These are phyloP conservation scores for Daldinia childiae DNA, from an alignment of 495 filamentous ascomycete genomes.

Conservation along the genomic window DNA sequence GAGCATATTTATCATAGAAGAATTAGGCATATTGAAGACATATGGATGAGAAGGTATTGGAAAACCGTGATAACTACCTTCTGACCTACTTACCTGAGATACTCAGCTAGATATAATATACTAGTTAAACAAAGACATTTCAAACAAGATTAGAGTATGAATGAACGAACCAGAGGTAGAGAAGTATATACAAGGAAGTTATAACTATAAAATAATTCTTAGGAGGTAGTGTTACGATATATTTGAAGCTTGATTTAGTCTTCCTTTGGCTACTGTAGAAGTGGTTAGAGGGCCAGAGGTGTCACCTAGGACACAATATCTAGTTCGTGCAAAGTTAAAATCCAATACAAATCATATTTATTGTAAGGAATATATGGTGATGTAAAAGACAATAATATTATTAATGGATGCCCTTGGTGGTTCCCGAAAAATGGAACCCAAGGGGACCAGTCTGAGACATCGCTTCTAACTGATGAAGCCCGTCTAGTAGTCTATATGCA, in stretches of 20 bases:
- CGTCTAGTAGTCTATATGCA: slow-evolving; percentile 17
- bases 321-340: neutral
- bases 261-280: slow-evolving; percentile 34
- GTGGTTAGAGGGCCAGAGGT: slow-evolving; percentile 40
- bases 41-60: slow-evolving; percentile 8
- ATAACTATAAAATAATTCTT: slow-evolving; percentile 31
- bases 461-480: slow-evolving; percentile 14
- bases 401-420: slow-evolving; percentile 19
- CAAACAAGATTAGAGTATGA: slow-evolving; percentile 11
- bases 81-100: no score
- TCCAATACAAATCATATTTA: neutral
- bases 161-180: neutral
- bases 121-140: slow-evolving; percentile 29
- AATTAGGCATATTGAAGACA: slow-evolving; percentile 32
- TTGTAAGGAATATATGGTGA: neutral
- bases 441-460: slow-evolving; percentile 1
- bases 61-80: neutral
- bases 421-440: neutral
- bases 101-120: slow-evolving; percentile 4
- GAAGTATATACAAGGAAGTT: neutral
- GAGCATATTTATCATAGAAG: neutral
- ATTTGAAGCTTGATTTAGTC: slow-evolving; percentile 15
- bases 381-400: slow-evolving; percentile 6
- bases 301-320: slow-evolving; percentile 6
- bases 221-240: slow-evolving; percentile 18